These are phyloP conservation scores for Candida koratica DNA, from an alignment of 805 yeast genomes.

Conservation along the genomic window DNA sequence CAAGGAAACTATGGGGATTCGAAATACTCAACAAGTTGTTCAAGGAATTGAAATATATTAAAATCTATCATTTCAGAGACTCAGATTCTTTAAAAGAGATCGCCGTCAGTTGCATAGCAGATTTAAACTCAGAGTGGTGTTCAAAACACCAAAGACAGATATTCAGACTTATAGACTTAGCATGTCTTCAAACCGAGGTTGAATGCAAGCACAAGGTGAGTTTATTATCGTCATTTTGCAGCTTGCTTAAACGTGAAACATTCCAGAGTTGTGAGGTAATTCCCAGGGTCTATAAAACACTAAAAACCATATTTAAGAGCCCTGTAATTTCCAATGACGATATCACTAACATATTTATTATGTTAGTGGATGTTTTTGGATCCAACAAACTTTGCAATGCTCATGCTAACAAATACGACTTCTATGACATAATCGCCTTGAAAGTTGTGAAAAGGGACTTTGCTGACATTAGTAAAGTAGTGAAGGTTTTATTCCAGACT, in stretches of 20 bases:
- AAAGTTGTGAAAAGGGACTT: background rate
- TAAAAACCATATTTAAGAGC: background rate
- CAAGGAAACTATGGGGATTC: conserved; percentile 18
- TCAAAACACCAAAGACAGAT: conserved; percentile 28
- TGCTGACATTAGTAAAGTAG: background rate
- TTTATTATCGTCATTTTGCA: conserved; percentile 4
- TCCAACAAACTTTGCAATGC: background rate
- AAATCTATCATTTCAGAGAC: conserved; percentile 27
- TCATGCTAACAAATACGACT: background rate
- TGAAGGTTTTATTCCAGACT: background rate
- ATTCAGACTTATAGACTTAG: conserved; percentile 21
- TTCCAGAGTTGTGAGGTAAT: background rate
- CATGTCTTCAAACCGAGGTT: conserved; percentile 23
- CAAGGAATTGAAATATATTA: conserved; percentile 20
- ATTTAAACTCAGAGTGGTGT: conserved; percentile 35
- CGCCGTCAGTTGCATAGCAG: conserved; percentile 25
- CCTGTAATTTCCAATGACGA: background rate
- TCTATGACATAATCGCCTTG: background rate
- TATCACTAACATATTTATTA: conserved; percentile 2
- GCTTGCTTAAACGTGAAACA: conserved; percentile 1
- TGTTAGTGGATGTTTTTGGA: conserved; percentile 5
- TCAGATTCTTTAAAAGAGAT: conserved; percentile 26
- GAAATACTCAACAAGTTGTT: conserved; percentile 24
- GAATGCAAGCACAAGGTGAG: conserved; percentile 8
- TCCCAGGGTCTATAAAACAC: background rate